Conservation (phyloP, 2,329 filamentous ascomycete species). For the Fusarium verticillioides region DNA sequence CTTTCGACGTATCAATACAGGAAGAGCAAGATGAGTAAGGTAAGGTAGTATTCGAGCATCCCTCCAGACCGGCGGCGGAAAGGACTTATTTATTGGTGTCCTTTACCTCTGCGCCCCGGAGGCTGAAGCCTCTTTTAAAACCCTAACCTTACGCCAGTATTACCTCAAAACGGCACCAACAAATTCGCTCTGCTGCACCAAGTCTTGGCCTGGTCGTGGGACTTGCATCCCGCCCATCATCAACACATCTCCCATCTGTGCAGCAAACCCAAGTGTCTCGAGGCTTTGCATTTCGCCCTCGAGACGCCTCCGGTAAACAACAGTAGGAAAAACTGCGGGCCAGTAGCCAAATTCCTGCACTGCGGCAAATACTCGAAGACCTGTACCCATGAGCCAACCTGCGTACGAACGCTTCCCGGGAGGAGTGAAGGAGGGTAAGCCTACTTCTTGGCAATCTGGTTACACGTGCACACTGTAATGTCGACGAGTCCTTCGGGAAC, state of each 20-base stretch:
- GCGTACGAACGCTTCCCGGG: not conserved
- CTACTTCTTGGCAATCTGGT: too few relatives aligned
- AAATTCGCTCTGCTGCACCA: not conserved
- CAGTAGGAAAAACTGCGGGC: not conserved
- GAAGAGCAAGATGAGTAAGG: not conserved
- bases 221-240: fast-evolving
- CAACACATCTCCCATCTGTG: not conserved
- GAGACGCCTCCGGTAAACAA: not conserved
- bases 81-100: fast-evolving
- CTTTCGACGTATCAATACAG: not conserved
- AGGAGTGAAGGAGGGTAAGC: too few relatives aligned
- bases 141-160: too few relatives aligned
- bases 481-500: too few relatives aligned
- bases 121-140: too few relatives aligned
- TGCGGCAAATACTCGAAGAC: not conserved
- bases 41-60: not conserved
- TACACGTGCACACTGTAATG: too few relatives aligned
- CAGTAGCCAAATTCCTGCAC: not conserved
- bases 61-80: not conserved
- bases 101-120: too few relatives aligned
- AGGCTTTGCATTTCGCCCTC: fast-evolving
- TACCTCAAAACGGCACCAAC: not conserved
- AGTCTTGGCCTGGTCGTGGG: not conserved
- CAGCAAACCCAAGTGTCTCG: not conserved
- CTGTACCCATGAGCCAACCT: not conserved